These are phyloP conservation scores for Eutrema salsugineum DNA, from an alignment of 441 rosid species.

Conservation along the genomic window DNA sequence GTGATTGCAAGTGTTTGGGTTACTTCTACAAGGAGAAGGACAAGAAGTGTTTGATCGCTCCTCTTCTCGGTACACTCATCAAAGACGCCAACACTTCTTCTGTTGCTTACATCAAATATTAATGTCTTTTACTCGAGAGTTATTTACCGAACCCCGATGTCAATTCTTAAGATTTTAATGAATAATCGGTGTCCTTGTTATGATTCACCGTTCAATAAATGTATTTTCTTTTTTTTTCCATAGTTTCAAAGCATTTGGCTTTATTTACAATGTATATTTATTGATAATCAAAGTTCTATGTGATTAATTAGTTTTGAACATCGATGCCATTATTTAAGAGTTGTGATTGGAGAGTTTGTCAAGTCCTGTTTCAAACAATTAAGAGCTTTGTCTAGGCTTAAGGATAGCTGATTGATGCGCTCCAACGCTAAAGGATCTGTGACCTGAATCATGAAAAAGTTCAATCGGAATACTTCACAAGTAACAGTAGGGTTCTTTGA, in stretches of 20 bases:
- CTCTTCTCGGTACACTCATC: conserved; percentile 32
- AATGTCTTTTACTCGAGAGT: background rate
- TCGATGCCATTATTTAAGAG: no score
- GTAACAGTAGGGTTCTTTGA: no score
- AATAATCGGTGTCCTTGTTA: conserved; percentile 13
- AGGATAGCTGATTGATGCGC: no score
- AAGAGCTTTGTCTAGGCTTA: no score
- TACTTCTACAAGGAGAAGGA: conserved; percentile 36
- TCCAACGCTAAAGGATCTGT: no score
- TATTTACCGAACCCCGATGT: background rate
- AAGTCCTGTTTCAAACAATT: no score
- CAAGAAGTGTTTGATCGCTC: conserved; percentile 35
- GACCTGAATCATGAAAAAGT: no score
- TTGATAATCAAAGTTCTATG: background rate
- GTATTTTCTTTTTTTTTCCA: no score
- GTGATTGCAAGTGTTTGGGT: conserved; percentile 46
- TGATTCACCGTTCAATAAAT: background rate
- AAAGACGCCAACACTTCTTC: conserved; percentile 28
- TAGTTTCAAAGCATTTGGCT: no score
- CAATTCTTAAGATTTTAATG: background rate
- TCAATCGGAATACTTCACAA: no score
- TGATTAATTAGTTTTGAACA: no score
- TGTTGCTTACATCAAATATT: conserved; percentile 31
- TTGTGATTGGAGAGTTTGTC: no score
- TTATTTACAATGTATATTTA: background rate